A percentile compares a stretch with the other conserved stretches of the same genome.
Conservation (phyloP, 179 eudicot genomes). For the Beta corolliflora region DNA sequence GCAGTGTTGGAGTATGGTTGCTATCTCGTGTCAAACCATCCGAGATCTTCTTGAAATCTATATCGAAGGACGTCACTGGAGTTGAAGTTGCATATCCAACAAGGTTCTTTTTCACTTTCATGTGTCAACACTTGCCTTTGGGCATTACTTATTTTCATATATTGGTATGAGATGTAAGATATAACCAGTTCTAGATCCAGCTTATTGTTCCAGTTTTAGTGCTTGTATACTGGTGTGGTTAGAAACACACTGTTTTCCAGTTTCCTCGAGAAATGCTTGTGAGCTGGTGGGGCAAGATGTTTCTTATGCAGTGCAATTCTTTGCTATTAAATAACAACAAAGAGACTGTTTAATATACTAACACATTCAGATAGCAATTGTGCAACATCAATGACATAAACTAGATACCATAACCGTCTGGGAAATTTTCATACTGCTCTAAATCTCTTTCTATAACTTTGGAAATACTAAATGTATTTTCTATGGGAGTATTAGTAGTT, state of each 20-base stretch:
- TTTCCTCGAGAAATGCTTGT: neutral
- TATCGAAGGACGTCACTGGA: constrained; percentile 69
- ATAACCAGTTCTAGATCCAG: neutral
- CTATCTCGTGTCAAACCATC: constrained; percentile 92
- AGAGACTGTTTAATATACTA: neutral
- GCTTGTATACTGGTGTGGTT: neutral
- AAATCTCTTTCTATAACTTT: too few relatives aligned
- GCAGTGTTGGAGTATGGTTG: constrained; percentile 79
- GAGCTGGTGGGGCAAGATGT: neutral
- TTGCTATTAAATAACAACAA: too few relatives aligned
- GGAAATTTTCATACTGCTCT: neutral
- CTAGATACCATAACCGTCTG: neutral
- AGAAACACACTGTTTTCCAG: neutral
- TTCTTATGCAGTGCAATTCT: neutral
- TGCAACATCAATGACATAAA: neutral
- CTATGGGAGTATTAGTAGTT: constrained; percentile 5
- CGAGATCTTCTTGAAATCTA: constrained; percentile 90
- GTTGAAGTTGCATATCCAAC: constrained; percentile 75
- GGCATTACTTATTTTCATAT: neutral
- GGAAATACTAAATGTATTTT: neutral
- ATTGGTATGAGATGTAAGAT: neutral
- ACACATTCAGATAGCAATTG: neutral
- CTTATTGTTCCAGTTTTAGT: neutral
- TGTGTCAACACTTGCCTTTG: neutral
- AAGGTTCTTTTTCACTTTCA: constrained; percentile 49